A percentile compares a stretch with the other conserved stretches of the same genome.
These are phyloP conservation scores for Diplodia corticola DNA, from an alignment of 2,329 filamentous ascomycete species.

Conservation along the genomic window DNA sequence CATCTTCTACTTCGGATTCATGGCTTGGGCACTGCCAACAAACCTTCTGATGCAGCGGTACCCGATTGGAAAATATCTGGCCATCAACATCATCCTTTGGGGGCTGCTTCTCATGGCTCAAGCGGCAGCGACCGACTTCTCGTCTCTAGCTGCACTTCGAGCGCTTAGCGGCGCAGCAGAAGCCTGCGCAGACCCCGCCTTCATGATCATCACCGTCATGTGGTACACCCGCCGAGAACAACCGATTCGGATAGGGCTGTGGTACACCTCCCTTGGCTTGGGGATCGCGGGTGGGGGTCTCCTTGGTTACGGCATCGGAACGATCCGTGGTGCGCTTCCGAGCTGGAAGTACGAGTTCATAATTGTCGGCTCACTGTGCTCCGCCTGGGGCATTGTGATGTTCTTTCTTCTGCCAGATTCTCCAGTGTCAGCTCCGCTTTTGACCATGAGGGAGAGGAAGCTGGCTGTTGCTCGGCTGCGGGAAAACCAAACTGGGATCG, in stretches of 20 bases:
- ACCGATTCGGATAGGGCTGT: slow-evolving; percentile 53
- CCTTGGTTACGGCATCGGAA: slow-evolving; percentile 59
- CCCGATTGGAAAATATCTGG: slow-evolving; percentile 51
- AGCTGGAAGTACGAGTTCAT: slow-evolving; percentile 28
- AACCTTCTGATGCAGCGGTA: slow-evolving; percentile 36
- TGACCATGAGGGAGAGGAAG: slow-evolving; percentile 35
- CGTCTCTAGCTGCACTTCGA: slow-evolving; percentile 59
- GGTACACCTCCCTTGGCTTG: slow-evolving; percentile 60
- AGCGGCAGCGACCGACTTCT: slow-evolving; percentile 61
- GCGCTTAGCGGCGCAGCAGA: slow-evolving; percentile 70
- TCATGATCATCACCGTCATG: slow-evolving; percentile 57
- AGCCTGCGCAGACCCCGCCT: slow-evolving; percentile 52
- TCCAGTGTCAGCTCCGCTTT: slow-evolving; percentile 61
- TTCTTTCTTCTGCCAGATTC: slow-evolving; percentile 63
- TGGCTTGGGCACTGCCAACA: not conserved
- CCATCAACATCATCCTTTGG: slow-evolving; percentile 53
- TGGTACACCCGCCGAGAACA: slow-evolving; percentile 63
- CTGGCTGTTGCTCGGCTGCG: slow-evolving; percentile 43
- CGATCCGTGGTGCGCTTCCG: slow-evolving; percentile 52
- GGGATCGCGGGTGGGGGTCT: slow-evolving; percentile 57
- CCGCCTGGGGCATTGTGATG: not conserved
- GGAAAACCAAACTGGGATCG: slow-evolving; percentile 53
- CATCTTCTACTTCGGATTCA: slow-evolving; percentile 22
- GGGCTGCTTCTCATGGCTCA: slow-evolving; percentile 59
- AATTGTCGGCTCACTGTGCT: not conserved